Evolutionary conservation across 805 yeast genomes (phyloP).

Genomic region (Hanseniaspora nectarophila): DNA sequence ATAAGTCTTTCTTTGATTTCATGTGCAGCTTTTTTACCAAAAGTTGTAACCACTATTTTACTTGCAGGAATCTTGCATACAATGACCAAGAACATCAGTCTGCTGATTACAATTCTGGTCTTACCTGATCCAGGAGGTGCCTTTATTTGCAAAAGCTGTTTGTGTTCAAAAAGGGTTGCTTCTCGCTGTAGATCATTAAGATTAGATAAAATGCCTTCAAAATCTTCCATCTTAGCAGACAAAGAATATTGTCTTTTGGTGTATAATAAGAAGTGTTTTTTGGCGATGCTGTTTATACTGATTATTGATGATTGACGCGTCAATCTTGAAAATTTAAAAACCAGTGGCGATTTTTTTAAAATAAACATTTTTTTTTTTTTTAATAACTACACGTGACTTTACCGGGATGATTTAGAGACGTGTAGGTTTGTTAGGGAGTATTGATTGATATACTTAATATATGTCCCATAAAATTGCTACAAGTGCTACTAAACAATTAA

Average conservation of each 20-base stretch:
- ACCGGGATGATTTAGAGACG: no score
- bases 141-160: conserved; percentile 38
- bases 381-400: no score
- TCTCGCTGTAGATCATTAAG: conserved; percentile 34
- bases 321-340: no score
- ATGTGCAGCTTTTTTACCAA: conserved; percentile 82
- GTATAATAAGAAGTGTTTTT: no score
- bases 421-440: no score
- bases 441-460: no score
- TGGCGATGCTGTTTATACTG: no score
- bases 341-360: no score
- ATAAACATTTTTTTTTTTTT: no score
- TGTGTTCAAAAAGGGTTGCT: conserved; percentile 35
- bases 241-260: background rate
- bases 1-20: conserved; percentile 63
- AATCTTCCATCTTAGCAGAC: background rate
- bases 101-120: conserved; percentile 66
- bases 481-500: no score
- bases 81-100: conserved; percentile 61
- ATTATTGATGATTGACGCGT: no score
- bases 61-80: conserved; percentile 44
- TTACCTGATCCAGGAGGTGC: conserved; percentile 69
- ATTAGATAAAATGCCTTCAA: background rate
- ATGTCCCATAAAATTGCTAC: no score
- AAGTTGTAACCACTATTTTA: conserved; percentile 71